Base-by-base conservation (phyloP, 2,329 filamentous ascomycete species). In the Sporothrix curviconia region DNA sequence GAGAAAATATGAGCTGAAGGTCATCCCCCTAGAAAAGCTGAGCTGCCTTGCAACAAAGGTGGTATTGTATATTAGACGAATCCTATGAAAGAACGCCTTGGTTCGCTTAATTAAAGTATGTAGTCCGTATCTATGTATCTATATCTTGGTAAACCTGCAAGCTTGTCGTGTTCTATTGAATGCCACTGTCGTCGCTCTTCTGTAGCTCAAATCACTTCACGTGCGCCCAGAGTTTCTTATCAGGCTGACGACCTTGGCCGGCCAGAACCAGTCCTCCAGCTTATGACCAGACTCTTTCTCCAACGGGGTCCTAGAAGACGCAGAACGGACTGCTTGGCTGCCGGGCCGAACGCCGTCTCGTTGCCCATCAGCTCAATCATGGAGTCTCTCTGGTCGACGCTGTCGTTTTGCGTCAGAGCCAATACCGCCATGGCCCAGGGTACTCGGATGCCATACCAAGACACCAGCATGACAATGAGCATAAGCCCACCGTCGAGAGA, bases 401-500 rank as follows among this genome's bases (percentile, higher is more conserved):
- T 39, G 6, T 32, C 25, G 25, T 50, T 14, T 46, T 46, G 22
- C 5, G n/a, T 28, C 15, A 25, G 30, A 8, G 25, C 44, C 8
- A n/a, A 37, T 14, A 9, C 14, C 17, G 25, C 17, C n/a, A 5
- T 36, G 55, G 30, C 55, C 44, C 8, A 64, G 56, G 11, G 53
- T 37, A 54, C 58, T 61, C 6, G 66, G 65, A 19, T 67, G 66
- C 46, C 61, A 57, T 7, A 57, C 43, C 7, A 55, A 55, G 14
- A 68, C 0, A 51, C 15, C 0, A 59, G 25, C 62, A 67, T 65
- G 22, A 65, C 62, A 1, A 64, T 52, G n/a, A 68, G 65, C 72
- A 77, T 77, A n/a, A 71, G 64, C 2, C 67, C 60, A 0, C 66
- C 68, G 58, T 78, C 76, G 61, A 78, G 76, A 2, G 74, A 62